These are phyloP conservation scores for Groenewaldozyma auringiensis DNA, from an alignment of 1,139 yeast genomes.

Conservation along the genomic window DNA sequence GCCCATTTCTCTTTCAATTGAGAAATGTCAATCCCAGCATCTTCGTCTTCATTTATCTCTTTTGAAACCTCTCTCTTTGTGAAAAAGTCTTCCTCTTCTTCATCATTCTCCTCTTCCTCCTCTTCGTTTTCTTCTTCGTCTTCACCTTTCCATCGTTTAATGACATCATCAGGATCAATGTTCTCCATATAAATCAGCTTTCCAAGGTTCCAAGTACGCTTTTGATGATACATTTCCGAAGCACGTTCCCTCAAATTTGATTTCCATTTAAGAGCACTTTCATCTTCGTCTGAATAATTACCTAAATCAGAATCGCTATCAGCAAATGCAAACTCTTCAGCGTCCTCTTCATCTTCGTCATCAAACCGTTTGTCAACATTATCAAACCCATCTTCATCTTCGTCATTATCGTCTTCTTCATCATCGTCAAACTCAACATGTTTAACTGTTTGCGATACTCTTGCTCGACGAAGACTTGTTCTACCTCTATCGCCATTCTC, in stretches of 20 bases:
- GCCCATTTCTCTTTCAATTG: constrained; percentile 41
- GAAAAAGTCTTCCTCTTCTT: constrained; percentile 55
- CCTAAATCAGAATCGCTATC: constrained; percentile 39
- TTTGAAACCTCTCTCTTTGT: constrained; percentile 40
- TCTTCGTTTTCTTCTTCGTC: constrained; percentile 37
- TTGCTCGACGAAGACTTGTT: constrained; percentile 24
- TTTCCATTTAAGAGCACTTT: constrained; percentile 36
- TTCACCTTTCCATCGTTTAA: constrained; percentile 65
- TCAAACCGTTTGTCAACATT: constrained; percentile 8
- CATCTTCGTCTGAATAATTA: constrained; percentile 29
- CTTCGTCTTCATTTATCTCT: constrained; percentile 28
- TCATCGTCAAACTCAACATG: constrained; percentile 37
- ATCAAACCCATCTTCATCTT: constrained; percentile 21
- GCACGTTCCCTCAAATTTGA: constrained; percentile 31
- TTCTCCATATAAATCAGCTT: constrained; percentile 73
- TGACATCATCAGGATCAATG: constrained; percentile 65
- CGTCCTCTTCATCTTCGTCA: constrained; percentile 11
- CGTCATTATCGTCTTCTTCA: constrained; percentile 35
- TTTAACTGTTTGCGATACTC: constrained; percentile 29
- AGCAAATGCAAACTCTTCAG: constrained; percentile 35
- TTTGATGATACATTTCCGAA: constrained; percentile 21
- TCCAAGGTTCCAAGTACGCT: constrained; percentile 68
- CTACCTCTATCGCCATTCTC: constrained; percentile 28
- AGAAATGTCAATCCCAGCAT: constrained; percentile 17
- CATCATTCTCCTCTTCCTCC: constrained; percentile 50